Conservation (phyloP, 768 basidiomycete genomes). For the Lactarius deliciosus region DNA sequence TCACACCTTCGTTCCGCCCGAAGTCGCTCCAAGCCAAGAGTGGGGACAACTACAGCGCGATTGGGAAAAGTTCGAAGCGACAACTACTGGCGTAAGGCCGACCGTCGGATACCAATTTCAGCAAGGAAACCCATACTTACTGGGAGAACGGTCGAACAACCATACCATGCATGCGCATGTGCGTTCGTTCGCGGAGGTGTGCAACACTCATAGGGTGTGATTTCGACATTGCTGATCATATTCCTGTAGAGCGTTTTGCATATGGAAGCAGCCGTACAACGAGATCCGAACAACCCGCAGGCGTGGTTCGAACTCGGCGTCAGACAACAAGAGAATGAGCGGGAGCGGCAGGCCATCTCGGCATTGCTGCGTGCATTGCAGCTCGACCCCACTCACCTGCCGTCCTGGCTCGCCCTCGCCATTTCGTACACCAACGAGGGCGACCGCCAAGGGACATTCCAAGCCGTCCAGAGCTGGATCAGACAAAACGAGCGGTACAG, state of each 20-base stretch:
- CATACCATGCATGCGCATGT: slow-evolving; percentile 36
- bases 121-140: slow-evolving; percentile 72
- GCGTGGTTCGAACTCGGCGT: slow-evolving; percentile 94
- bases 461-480: slow-evolving; percentile 85
- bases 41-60: slow-evolving; percentile 73
- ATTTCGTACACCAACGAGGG: slow-evolving; percentile 91
- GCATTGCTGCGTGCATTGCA: slow-evolving; percentile 80
- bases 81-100: slow-evolving; percentile 58
- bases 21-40: slow-evolving; percentile 30
- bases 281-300: slow-evolving; percentile 61
- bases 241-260: slow-evolving; percentile 73
- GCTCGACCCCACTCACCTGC: slow-evolving; percentile 72
- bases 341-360: slow-evolving; percentile 84
- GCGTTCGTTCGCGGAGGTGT: slow-evolving; percentile 42
- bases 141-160: slow-evolving; percentile 56
- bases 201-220: slow-evolving; percentile 23
- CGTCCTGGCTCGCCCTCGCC: slow-evolving; percentile 88
- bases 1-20: slow-evolving; percentile 28
- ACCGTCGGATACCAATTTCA: slow-evolving; percentile 69
- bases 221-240: slow-evolving; percentile 11
- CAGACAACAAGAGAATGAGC: slow-evolving; percentile 97
- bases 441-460: slow-evolving; percentile 68
- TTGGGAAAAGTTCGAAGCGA: slow-evolving; percentile 84
- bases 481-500: slow-evolving; percentile 57
- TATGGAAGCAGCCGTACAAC: slow-evolving; percentile 86